Base-by-base conservation (phyloP, 2,329 filamentous ascomycete species). In the Pyrenophora graminea region DNA sequence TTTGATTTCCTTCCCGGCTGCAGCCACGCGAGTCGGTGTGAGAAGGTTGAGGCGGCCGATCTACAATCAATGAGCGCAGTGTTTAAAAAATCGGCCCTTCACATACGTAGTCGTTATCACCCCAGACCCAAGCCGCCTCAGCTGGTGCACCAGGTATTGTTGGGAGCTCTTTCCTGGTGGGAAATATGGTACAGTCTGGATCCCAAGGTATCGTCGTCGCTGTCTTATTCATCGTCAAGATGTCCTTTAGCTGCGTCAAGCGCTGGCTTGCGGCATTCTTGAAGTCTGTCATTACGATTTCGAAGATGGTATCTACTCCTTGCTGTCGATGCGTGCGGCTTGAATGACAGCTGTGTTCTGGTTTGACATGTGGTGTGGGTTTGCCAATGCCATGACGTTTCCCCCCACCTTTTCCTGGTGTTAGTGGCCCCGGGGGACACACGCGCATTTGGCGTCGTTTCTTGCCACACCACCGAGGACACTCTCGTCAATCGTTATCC, bases 121-220 rank as follows among this genome's bases (percentile, higher is more conserved):
- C 82, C 82, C 82, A 85, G 21, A 84, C 79, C 83, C 83, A 85
- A 15, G 82, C 82, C 15, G 82, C 81, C 23, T 76, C 80, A 15
- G 79, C 72, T 0, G 82, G 83, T 2, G 81, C 81, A 30, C 78
- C 79, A 1, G 77, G 69, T 32, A 84, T 75, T 17, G 69, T 60
- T 17, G 81, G 81, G 3, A 85, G 72, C 43, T 85, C 78, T 45
- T 79, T 78, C 12, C 80, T 73, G 1, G 76, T 76, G 0, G 82
- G 82, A 44, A 85, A 83, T 13, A 68, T 76, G 13, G 76, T 77
- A 33, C 70, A 75, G 48, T 83, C 71, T 1, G 82, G 82, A 59
- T 85, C 75, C 77, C 79, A 84, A 3, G 81, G 81, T 18, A 83
- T 71, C 2, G 72, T 75, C 0, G 73, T 76, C 1, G 77, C 76